Evolutionary conservation across 164 flowering plant genomes (phyloP), one percentile per base, ranked within the genome.

Genomic region (Aristolochia contorta): DNA sequence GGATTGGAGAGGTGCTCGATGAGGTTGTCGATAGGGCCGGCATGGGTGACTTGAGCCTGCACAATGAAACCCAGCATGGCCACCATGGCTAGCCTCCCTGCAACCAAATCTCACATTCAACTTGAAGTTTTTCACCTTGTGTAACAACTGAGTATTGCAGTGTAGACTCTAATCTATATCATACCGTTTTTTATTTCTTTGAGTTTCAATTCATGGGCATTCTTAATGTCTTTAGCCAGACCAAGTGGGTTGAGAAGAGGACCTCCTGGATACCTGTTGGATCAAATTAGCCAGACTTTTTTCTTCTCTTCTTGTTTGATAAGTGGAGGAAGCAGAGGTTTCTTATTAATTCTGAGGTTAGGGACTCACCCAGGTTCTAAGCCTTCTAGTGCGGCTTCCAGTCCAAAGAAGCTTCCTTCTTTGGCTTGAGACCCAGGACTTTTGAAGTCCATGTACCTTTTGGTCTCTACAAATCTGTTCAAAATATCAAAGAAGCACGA

Each of bases 101-200:
- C 66, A 63, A 54, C 43, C 21, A 50, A 48, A 30, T 41, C 47
- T 22, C 27, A 19, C n/a, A 51, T 37, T 53, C 24, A 56, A 30
- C 20, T 12, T 54, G 14, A 0, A 52, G 21, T 16, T 15, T 18
- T 18, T 49, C 22, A 49, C 15, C 53, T 5, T 49, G 1, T 49
- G 1, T 16, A 8, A 49, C 19, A 49, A 49, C 19, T 16, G 53
- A 15, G 15, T 6, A 49, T 16, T 49, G 53, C 20, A 49, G 19
- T 18, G 10, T 49, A n/a, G 33, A 20, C 4, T 23, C 22, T 57
- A 21, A 6, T 6, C 16, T 14, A 9, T 61, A 60, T 46, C 24
- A 13, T 55, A 89, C 97, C 97, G 62, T 91, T 91, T 73, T 91
- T 91, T 16, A 89, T 89, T 79, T 91, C 98, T 71, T 89, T 89